Evolutionary conservation across 441 rosid genomes (phyloP), one percentile per base, ranked within the genome.

Genomic region (Populus hybrid): DNA sequence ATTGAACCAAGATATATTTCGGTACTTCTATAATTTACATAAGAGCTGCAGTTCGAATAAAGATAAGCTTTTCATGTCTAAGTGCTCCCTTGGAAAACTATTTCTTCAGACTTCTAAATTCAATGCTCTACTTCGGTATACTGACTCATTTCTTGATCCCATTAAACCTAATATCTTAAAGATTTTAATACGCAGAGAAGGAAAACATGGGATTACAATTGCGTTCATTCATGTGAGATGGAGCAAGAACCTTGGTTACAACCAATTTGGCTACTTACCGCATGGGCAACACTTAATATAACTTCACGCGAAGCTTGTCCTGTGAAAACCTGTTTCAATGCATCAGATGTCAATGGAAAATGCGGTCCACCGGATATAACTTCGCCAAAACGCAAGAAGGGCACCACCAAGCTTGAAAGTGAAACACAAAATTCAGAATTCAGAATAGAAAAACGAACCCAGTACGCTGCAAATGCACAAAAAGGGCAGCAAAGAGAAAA

Each of bases 331-430:
- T 87, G 92, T 92, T 87, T 94, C 81, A 95, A 72, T 8, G 97
- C 98, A 89, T 92, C 98, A 74, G 99, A 84, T 70, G 97, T 92
- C 80, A 95, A 87, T 20, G 97, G 93, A 86, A 95, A 95, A 88
- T 89, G 98, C 77, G 97, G 85, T 78, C 98, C 98, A 30, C 97
- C 97, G 0, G 90, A 73, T n/a, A 95, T 79, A 70, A 76, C 77
- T 85, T 95, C 99, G 42, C 98, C 99, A 50, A 95, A 85, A 74
- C 99, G 92, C 92, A 95, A 76, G 87, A 95, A 95, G 46, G 99
- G 99, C 76, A 95, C 90, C 67, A 95, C 84, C 57, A 95, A 91
- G 82, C 99, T 95, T 81, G 70, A 86, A 79, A 73, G 50, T 5
- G 64, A 77, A 77, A 85, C 36, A 82, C 61, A 81, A 14, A 16